Evolutionary conservation across 164 flowering plant species (phyloP), one percentile per base, ranked within the genome.

Genomic region (Akebia trifoliata): DNA sequence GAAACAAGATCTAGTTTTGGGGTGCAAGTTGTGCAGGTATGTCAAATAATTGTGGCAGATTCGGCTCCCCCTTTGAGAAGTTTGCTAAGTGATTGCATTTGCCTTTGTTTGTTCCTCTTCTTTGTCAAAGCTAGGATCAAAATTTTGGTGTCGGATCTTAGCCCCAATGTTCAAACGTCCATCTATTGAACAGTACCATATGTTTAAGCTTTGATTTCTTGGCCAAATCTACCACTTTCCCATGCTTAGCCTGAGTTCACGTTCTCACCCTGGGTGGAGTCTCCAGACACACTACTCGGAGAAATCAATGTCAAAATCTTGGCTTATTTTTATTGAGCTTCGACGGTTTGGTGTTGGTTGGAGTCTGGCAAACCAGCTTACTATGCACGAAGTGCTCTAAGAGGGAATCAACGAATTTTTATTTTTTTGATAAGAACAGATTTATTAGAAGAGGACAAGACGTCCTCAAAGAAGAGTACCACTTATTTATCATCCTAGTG

Each of bases 1-100:
- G 91, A 82, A 76, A 70, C 81, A 34, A 83, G 61, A 69, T 86
- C 97, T 60, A 81, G 78, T 69, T 86, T 76, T 57, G 96, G 95
- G 4, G 93, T 80, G 59, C 96, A 86, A 74, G 78, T 94, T 57
- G 96, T 94, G 47, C 96, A 90, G 97, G 99, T 88, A 78, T 49
- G 68, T 61, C 14, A 21, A 35, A 32, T 28, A 56, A 25, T 21
- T 11, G n/a, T 29, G 29, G 31, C 38, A 29, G 37, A 61, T 50
- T 29, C 31, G n/a, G 28, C n/a, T n/a, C n/a, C 17, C 26, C 10
- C 25, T 51, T 38, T 38, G n/a, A 36, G 49, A 12, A 51, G 12
- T 14, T 56, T 34, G 34, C 31, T 9, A 11, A 50, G 35, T 17
- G 43, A 21, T 22, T 32, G 9, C 44, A 22, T 14, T 20, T 50